These are phyloP conservation scores for Neonectria magnoliae DNA, from an alignment of 2,329 filamentous ascomycete genomes.

Conservation along the genomic window DNA sequence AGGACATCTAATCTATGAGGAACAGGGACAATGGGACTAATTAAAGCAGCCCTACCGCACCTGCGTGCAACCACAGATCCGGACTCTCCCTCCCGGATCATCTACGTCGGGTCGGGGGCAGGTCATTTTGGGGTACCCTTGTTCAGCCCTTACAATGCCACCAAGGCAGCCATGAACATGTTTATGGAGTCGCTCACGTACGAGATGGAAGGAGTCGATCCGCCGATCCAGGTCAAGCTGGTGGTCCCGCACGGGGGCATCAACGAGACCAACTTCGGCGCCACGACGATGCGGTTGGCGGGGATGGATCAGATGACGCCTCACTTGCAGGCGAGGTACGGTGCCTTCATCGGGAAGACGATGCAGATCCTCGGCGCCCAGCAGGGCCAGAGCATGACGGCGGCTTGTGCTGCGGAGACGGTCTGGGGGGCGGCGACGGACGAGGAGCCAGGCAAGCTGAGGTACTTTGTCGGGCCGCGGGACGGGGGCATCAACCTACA, in stretches of 20 bases:
- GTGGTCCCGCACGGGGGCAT: conserved; percentile 22
- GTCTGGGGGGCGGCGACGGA: conserved; percentile 21
- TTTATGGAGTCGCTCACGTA: conserved; percentile 18
- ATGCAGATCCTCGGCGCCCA: conserved; percentile 29
- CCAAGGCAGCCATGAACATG: conserved; percentile 29
- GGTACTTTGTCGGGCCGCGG: conserved; percentile 23
- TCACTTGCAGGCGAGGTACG: conserved; percentile 24
- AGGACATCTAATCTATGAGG: conserved; percentile 16
- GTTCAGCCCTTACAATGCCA: conserved; percentile 30
- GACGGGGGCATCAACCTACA: conserved; percentile 15
- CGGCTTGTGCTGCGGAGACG: conserved; percentile 19
- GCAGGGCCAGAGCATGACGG: conserved; percentile 30
- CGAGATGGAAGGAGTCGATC: conserved; percentile 21
- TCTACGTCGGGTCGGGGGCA: conserved; percentile 22
- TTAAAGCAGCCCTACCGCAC: conserved; percentile 29
- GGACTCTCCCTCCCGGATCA: conserved; percentile 17
- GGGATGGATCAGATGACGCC: conserved; percentile 33
- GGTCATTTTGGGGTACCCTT: conserved; percentile 22
- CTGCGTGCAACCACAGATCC: conserved; percentile 17
- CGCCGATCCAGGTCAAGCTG: conserved; percentile 22
- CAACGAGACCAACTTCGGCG: conserved; percentile 25
- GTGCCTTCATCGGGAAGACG: conserved; percentile 21
- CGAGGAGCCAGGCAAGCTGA: conserved; percentile 16
- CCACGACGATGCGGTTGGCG: conserved; percentile 27
- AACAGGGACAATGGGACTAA: conserved; percentile 17